Evolutionary conservation across 495 filamentous ascomycete species (phyloP).

Genomic region (Hyphodiscus hymeniophilus): DNA sequence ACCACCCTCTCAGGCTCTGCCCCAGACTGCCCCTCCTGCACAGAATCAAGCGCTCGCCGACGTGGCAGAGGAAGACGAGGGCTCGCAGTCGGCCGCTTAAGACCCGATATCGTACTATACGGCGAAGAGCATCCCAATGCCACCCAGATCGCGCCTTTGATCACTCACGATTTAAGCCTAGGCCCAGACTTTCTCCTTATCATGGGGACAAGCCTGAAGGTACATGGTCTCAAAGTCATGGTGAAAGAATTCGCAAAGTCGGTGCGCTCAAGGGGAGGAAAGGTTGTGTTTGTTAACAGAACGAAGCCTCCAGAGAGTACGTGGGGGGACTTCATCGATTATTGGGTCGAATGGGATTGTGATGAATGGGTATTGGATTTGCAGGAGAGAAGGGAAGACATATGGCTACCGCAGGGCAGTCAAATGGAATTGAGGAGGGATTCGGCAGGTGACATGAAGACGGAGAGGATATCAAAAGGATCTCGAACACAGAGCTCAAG

Average conservation of each 20-base stretch:
- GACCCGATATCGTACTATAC: constrained; percentile 66
- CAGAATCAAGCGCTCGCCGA: constrained; percentile 43
- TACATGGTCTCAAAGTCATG: constrained; percentile 60
- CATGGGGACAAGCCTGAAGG: constrained; percentile 58
- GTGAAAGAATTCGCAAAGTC: constrained; percentile 63
- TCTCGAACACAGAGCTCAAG: not conserved
- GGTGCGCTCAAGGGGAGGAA: constrained; percentile 53
- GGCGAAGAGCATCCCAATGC: constrained; percentile 63
- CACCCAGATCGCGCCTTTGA: constrained; percentile 50
- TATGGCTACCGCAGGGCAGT: constrained; percentile 38
- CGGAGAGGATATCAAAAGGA: not conserved
- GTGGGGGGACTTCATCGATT: constrained; percentile 61
- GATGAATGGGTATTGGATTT: constrained; percentile 60
- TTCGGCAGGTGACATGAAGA: not conserved
- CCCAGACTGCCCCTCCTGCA: constrained; percentile 55
- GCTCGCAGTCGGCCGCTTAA: constrained; percentile 49
- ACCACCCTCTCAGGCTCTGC: constrained; percentile 48
- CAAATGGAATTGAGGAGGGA: constrained; percentile 6
- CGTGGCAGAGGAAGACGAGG: constrained; percentile 54
- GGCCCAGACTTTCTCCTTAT: constrained; percentile 58
- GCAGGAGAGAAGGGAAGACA: constrained; percentile 41
- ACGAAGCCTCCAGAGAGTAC: constrained; percentile 58
- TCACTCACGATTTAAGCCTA: constrained; percentile 52
- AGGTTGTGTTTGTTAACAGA: constrained; percentile 61
- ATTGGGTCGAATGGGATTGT: constrained; percentile 64